Evolutionary conservation across 805 yeast species (phyloP).

Genomic region (Barnettozyma salicaria): DNA sequence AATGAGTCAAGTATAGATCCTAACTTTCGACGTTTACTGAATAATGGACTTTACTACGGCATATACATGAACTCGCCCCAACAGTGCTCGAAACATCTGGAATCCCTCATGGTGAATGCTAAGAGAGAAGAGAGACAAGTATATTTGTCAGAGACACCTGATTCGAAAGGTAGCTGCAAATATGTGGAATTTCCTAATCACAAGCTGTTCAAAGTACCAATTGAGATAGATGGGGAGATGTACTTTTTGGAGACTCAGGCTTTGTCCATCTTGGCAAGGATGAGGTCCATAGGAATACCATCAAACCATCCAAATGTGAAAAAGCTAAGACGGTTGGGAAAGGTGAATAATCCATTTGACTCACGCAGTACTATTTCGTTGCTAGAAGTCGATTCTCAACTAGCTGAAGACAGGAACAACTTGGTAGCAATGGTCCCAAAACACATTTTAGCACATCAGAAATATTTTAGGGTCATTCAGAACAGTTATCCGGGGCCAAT

Average conservation of each 20-base stretch:
- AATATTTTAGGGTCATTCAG: slow-evolving; percentile 4
- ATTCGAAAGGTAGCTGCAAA: neutral
- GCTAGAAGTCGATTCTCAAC: slow-evolving; percentile 1
- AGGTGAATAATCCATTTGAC: slow-evolving; percentile 9
- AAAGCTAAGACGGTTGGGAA: neutral
- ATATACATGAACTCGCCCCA: slow-evolving; percentile 16
- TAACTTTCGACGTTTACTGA: slow-evolving; percentile 14
- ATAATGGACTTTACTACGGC: slow-evolving; percentile 18
- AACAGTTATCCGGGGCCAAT: slow-evolving; percentile 10
- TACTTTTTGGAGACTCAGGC: slow-evolving; percentile 13
- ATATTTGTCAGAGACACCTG: slow-evolving; percentile 1
- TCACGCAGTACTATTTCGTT: slow-evolving; percentile 2
- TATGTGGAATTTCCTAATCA: slow-evolving; percentile 6
- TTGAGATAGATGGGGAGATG: slow-evolving; percentile 7
- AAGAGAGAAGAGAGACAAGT: neutral
- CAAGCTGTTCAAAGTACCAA: slow-evolving; percentile 6
- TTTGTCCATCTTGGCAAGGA: slow-evolving; percentile 13
- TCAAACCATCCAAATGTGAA: slow-evolving; percentile 11
- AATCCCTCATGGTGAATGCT: neutral
- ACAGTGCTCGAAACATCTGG: slow-evolving; percentile 3
- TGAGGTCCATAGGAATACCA: slow-evolving; percentile 19
- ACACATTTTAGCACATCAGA: slow-evolving; percentile 17
- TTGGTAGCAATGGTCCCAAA: slow-evolving; percentile 20
- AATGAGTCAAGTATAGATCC: slow-evolving; percentile 12
- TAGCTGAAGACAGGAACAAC: slow-evolving; percentile 1